Evolutionary conservation across 768 basidiomycete genomes (phyloP), one percentile per base, ranked within the genome.

Genomic region (Tricholoma terreum): DNA sequence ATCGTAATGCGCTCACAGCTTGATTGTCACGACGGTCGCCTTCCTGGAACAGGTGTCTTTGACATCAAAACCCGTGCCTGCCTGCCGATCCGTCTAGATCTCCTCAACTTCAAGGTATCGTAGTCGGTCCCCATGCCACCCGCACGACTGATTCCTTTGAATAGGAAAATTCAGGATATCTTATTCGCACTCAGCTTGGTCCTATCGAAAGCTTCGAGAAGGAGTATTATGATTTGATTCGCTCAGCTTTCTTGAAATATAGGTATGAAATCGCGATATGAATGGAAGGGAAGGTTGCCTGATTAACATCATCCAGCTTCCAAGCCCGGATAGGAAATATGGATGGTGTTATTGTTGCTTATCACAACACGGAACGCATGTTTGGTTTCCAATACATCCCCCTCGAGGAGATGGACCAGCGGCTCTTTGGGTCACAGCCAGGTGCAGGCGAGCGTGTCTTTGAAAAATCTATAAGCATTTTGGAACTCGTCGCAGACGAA

Each of bases 321-420:
- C 96, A 99, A 79, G 95, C 84, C 2, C 87, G 96, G 4, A 98
- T 99, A 59, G 96, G 96, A 8, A 85, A 88, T 67, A 98, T 98
- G 96, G 94, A 97, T 66, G 96, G 96, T 14, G 88, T 98, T 7
- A 79, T 94, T 58, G 84, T 93, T 36, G 86, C 92, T 19, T 92
- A 90, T 66, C 91, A 93, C 66, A 97, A 96, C 60, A 95, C 92
- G 0, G 83, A 84, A 6, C 80, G 82, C 15, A 82, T 97, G 50
- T 94, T 94, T 64, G 96, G 96, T 1, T 98, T 98, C 77, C 93
- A 98, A 70, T 99, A 98, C 67, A 73, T 96, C 30, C 82, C 94
- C 1, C 73, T 96, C 45, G 77, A 81, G 45, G 92, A 96, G 68
- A 93, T 99, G 88, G 96, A 98, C 60, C 76, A 81, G 40, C 80